phyloP scores from a whole-genome alignment of 306 rosid genomes.

The Glycine latifolia region DNA sequence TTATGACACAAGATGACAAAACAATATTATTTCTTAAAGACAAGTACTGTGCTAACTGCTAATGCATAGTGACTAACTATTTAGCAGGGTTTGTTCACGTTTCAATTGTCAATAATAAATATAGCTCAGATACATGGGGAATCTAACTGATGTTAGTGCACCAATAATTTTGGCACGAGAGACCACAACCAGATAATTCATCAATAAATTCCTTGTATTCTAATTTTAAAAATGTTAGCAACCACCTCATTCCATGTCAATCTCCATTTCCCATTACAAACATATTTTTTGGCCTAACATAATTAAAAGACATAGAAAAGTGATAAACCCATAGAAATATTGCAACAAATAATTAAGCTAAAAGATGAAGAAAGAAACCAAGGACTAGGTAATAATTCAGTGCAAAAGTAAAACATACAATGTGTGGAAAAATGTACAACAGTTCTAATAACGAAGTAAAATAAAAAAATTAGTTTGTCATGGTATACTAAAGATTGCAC shows the following conservation, averaged over 20 bases:
- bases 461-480: constrained; percentile 19
- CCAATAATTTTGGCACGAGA: background rate
- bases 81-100: constrained; percentile 1
- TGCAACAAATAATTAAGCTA: constrained; percentile 24
- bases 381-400: background rate
- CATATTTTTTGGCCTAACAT: constrained; percentile 11
- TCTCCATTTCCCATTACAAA: constrained; percentile 4
- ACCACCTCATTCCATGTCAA: constrained; percentile 19
- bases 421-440: constrained; percentile 15
- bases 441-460: constrained; percentile 3
- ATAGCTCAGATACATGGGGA: background rate
- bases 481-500: constrained; percentile 49
- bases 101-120: background rate
- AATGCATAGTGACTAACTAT: background rate
- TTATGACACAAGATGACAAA: no score
- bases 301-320: constrained; percentile 8
- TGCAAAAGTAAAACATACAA: constrained; percentile 7
- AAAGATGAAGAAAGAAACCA: constrained; percentile 28
- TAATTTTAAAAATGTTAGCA: background rate
- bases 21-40: no score
- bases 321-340: constrained; percentile 27
- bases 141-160: constrained; percentile 1
- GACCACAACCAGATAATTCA: background rate
- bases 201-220: constrained; percentile 11
- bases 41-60: no score